Conservation (phyloP, 768 basidiomycete species). For the Calocera cornea region DNA sequence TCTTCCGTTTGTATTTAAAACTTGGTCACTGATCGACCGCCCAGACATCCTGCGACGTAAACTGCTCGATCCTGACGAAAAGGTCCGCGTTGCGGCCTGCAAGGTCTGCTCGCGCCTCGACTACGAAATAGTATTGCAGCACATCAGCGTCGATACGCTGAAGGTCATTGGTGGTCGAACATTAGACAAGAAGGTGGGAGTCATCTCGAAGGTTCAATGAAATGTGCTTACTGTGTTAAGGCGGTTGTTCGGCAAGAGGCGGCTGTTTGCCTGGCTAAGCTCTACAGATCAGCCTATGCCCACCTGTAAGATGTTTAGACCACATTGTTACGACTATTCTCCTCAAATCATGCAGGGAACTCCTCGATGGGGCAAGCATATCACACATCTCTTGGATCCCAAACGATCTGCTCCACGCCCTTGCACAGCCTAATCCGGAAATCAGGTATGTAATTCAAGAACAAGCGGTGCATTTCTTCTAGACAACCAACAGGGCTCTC, state of each 20-base stretch:
- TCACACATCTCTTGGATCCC: constrained; percentile 91
- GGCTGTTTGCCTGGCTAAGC: constrained; percentile 54
- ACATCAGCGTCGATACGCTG: constrained; percentile 52
- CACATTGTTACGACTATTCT: constrained; percentile 7
- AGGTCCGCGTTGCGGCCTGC: constrained; percentile 74
- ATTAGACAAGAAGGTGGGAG: constrained; percentile 68
- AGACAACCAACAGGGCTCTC: constrained; percentile 30
- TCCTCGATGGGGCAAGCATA: constrained; percentile 55
- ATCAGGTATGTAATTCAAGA: constrained; percentile 33
- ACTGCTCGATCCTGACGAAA: constrained; percentile 79
- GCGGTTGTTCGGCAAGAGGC: constrained; percentile 43
- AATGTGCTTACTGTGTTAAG: constrained; percentile 19
- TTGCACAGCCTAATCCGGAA: constrained; percentile 37
- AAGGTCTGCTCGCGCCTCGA: constrained; percentile 69
- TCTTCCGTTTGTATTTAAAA: not conserved
- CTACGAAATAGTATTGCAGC: constrained; percentile 79
- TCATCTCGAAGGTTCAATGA: not conserved
- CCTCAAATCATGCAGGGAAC: constrained; percentile 43
- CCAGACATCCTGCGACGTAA: constrained; percentile 50
- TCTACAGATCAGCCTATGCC: constrained; percentile 70
- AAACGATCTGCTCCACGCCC: constrained; percentile 45
- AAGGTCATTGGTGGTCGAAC: constrained; percentile 54
- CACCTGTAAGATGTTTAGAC: constrained; percentile 60
- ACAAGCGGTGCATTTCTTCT: not conserved
- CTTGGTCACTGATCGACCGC: not conserved